Percentiles rank a stretch among this genome's conserved stretches.
These are phyloP conservation scores for Blastobotrys persicus DNA, from an alignment of 1,139 yeast species.

Conservation along the genomic window DNA sequence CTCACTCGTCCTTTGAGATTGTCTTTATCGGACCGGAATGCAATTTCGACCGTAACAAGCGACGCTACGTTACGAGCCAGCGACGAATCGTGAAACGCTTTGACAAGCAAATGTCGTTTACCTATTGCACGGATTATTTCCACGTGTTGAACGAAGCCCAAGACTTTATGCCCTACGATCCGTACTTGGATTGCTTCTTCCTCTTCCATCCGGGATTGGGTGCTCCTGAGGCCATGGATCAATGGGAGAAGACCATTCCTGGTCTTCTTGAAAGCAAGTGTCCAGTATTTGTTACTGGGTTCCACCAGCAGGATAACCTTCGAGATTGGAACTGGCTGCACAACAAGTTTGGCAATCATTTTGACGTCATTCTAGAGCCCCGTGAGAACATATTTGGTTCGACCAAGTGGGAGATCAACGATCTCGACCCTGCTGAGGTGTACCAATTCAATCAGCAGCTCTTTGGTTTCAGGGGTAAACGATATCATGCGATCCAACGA, in stretches of 20 bases:
- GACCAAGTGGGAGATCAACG: conserved; percentile 92
- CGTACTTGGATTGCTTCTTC: conserved; percentile 88
- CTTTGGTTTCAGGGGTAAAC: conserved; percentile 92
- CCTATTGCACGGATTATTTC: conserved; percentile 87
- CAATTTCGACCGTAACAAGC: conserved; percentile 63
- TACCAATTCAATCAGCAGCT: conserved; percentile 87
- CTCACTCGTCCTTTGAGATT: conserved; percentile 75
- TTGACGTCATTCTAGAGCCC: conserved; percentile 78
- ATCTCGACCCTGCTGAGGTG: conserved; percentile 84
- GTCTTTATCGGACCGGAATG: conserved; percentile 95
- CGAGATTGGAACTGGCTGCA: conserved; percentile 73
- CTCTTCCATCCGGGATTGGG: conserved; percentile 94
- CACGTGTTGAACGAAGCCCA: conserved; percentile 86
- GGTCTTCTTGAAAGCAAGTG: conserved; percentile 91
- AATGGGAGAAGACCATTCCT: conserved; percentile 80
- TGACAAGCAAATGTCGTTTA: conserved; percentile 71
- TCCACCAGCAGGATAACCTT: conserved; percentile 67
- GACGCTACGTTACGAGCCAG: conserved; percentile 50
- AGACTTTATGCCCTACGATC: conserved; percentile 96
- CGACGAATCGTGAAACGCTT: conserved; percentile 69
- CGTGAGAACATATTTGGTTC: conserved; percentile 73
- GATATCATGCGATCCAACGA: conserved; percentile 74
- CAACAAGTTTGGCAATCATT: conserved; percentile 64
- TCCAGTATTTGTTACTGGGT: conserved; percentile 86
- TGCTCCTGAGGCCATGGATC: conserved; percentile 72